phyloP scores from a whole-genome alignment of 2,329 filamentous ascomycete species.

The Microcera coccophila region DNA sequence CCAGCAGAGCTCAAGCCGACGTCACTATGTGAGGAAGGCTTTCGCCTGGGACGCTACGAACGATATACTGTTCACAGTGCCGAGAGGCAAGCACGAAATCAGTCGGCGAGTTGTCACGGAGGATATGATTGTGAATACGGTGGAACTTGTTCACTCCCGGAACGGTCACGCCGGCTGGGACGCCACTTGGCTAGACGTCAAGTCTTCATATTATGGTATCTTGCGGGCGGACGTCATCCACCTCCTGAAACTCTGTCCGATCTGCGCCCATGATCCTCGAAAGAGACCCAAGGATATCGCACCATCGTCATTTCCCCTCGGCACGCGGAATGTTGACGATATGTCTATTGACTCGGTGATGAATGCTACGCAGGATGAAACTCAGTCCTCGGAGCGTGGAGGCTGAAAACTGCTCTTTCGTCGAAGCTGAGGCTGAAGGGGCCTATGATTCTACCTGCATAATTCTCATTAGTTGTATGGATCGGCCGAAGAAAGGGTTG shows the following conservation, averaged over 20 bases:
- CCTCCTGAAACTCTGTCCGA: constrained; percentile 8
- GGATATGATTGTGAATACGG: constrained; percentile 7
- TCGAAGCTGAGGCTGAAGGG: no score
- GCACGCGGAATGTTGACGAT: no score
- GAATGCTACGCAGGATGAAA: no score
- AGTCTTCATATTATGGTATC: constrained; percentile 10
- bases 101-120: not conserved
- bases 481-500: no score
- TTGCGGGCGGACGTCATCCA: constrained; percentile 14
- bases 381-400: no score
- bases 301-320: no score
- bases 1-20: constrained; percentile 12
- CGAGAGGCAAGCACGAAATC: not conserved
- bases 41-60: constrained; percentile 9
- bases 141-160: constrained; percentile 6
- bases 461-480: no score
- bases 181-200: constrained; percentile 12
- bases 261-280: constrained; percentile 4
- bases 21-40: constrained; percentile 11
- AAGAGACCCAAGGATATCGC: not conserved
- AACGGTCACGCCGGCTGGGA: constrained; percentile 14
- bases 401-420: no score
- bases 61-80: constrained; percentile 2
- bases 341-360: no score
- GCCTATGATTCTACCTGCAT: no score